A percentile compares a stretch with the other conserved stretches of the same genome.
Conservation (phyloP, 164 flowering plant species). For the Saururus chinensis region DNA sequence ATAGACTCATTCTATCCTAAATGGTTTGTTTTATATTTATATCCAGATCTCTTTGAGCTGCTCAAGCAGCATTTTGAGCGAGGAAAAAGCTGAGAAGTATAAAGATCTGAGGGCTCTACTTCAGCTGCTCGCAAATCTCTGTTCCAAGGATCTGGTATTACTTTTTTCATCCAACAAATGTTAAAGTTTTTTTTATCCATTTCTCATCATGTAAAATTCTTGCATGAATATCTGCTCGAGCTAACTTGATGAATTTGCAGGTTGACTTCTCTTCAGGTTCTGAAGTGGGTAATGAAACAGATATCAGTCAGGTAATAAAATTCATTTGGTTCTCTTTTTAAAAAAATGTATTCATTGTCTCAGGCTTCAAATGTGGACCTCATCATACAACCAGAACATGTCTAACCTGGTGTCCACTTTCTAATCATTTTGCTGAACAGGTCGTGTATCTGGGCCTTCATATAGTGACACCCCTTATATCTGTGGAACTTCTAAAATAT, state of each 20-base stretch:
- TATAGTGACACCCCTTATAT: constrained; percentile 76
- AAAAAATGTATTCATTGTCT: not conserved
- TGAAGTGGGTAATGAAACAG: constrained; percentile 36
- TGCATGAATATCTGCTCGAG: no score
- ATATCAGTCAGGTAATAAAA: constrained; percentile 59
- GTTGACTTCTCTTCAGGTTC: constrained; percentile 77
- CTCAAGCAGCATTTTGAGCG: constrained; percentile 71
- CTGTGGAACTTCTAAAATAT: constrained; percentile 78
- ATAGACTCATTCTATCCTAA: no score
- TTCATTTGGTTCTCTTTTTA: not conserved
- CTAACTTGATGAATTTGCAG: constrained; percentile 24
- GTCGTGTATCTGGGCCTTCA: constrained; percentile 85
- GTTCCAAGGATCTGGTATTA: constrained; percentile 84
- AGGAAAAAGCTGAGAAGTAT: constrained; percentile 71
- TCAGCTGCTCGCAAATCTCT: constrained; percentile 74
- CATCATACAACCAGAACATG: not conserved
- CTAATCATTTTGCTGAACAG: constrained; percentile 27
- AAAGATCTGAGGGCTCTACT: constrained; percentile 89
- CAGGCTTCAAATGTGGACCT: not conserved
- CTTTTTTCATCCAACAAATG: not conserved
- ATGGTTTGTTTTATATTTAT: not conserved
- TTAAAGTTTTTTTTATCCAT: not conserved
- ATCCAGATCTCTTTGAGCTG: constrained; percentile 61
- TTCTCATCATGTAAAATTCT: no score
- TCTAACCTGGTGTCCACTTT: not conserved